These are phyloP conservation scores for Oryza glumipatula DNA, from an alignment of 176 grass and related monocot genomes.

Conservation along the genomic window DNA sequence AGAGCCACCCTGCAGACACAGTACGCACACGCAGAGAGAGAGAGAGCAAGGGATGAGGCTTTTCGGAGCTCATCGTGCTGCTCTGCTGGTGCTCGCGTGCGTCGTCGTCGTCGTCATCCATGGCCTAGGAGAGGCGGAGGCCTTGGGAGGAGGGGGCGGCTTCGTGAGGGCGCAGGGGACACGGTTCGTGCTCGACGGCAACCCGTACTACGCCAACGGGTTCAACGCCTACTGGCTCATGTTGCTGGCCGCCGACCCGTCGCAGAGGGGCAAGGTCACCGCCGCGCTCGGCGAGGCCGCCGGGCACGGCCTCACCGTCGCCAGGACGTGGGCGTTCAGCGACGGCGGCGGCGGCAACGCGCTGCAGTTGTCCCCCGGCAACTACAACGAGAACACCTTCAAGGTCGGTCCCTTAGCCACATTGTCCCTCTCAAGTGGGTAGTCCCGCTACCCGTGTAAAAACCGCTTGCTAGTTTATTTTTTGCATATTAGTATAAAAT, in stretches of 20 bases:
- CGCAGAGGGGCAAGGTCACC: constrained; percentile 68
- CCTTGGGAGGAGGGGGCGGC: constrained; percentile 15
- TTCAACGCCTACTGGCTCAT: constrained; percentile 99
- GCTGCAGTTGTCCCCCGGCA: constrained; percentile 75
- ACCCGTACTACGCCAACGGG: constrained; percentile 85
- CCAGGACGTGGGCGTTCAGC: constrained; percentile 90
- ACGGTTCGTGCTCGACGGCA: constrained; percentile 78
- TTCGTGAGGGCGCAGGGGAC: constrained; percentile 72
- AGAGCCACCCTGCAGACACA: background rate
- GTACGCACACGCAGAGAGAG: background rate
- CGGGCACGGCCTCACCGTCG: constrained; percentile 71
- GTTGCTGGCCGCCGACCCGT: constrained; percentile 63
- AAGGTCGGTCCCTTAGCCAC: constrained; percentile 46
- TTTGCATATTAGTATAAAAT: too few relatives aligned
- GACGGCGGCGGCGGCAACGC: constrained; percentile 70
- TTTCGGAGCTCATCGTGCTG: constrained; percentile 26
- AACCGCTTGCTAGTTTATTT: too few relatives aligned
- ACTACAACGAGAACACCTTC: constrained; percentile 92
- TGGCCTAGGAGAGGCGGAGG: constrained; percentile 20
- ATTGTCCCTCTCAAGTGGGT: background rate
- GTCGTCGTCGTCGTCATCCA: constrained; percentile 4
- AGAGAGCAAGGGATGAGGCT: constrained; percentile 36
- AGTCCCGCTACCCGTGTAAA: too few relatives aligned
- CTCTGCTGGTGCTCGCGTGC: constrained; percentile 50
- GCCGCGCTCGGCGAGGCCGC: constrained; percentile 62